Percentiles rank a stretch among this genome's conserved stretches.
These are phyloP conservation scores for Penicillium fimorum DNA, from an alignment of 495 filamentous ascomycete species.

Conservation along the genomic window DNA sequence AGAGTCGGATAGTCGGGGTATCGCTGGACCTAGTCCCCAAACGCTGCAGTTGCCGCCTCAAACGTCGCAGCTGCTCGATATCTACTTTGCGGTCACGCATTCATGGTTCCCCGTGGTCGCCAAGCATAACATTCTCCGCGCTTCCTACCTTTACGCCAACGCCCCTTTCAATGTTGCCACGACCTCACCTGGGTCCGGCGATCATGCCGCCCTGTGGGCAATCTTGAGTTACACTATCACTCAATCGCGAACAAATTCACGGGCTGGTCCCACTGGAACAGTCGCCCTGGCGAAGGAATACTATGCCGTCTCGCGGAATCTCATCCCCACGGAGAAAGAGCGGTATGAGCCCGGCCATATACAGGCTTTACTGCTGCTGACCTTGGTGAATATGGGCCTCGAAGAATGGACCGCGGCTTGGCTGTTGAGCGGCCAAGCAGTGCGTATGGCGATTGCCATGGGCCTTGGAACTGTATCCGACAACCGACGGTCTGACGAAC, in stretches of 20 bases:
- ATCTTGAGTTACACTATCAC: conserved; percentile 56
- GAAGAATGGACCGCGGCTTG: conserved; percentile 56
- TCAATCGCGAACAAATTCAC: conserved; percentile 33
- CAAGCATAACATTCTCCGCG: conserved; percentile 62
- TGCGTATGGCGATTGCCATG: conserved; percentile 55
- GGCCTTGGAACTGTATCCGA: conserved; percentile 36
- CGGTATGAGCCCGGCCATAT: conserved; percentile 59
- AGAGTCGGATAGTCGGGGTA: conserved; percentile 16
- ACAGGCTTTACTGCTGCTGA: conserved; percentile 61
- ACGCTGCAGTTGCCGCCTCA: conserved; percentile 54
- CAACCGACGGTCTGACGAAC: conserved; percentile 37
- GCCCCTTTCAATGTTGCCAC: conserved; percentile 42
- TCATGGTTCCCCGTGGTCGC: conserved; percentile 71
- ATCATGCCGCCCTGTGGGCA: conserved; percentile 65
- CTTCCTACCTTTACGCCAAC: conserved; percentile 52
- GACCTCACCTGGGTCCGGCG: conserved; percentile 46
- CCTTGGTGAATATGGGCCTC: conserved; percentile 57
- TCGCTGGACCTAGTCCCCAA: conserved; percentile 16
- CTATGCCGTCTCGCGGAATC: conserved; percentile 55
- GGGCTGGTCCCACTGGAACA: conserved; percentile 21
- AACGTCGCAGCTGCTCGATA: conserved; percentile 63
- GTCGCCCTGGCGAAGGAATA: conserved; percentile 42
- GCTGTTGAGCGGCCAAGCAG: conserved; percentile 61
- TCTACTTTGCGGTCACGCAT: conserved; percentile 71
- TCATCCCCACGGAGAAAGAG: conserved; percentile 60